Evolutionary conservation across 2,329 filamentous ascomycete species (phyloP).

Genomic region (Aureobasidium sp.): DNA sequence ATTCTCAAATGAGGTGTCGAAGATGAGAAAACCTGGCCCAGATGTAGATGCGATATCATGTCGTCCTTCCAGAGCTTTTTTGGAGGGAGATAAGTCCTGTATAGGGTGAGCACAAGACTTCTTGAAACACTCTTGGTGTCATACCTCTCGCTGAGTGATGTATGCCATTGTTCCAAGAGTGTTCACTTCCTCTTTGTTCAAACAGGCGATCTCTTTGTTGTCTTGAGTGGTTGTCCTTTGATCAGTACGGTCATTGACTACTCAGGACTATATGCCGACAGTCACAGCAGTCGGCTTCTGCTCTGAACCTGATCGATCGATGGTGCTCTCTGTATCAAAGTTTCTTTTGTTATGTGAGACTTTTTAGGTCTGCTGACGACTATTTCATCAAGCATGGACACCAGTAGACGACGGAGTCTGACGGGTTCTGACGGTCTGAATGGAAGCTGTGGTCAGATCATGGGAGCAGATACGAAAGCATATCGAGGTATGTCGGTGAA

Average conservation of each 20-base stretch:
- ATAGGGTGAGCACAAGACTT: background rate
- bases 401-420: background rate
- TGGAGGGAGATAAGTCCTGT: background rate
- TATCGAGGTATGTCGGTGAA: background rate
- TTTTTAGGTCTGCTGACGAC: conserved; percentile 1
- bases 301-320: background rate
- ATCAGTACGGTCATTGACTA: background rate
- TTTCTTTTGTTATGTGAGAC: background rate
- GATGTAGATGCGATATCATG: background rate
- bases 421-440: background rate
- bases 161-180: background rate
- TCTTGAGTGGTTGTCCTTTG: too few relatives aligned
- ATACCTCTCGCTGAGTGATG: background rate
- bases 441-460: background rate
- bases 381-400: background rate
- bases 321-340: background rate
- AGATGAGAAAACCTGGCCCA: conserved; percentile 23
- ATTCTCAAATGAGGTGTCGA: conserved; percentile 24
- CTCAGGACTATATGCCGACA: background rate
- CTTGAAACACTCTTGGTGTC: too few relatives aligned
- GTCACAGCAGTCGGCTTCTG: background rate
- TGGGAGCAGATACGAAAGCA: background rate
- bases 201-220: too few relatives aligned
- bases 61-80: background rate
- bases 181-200: background rate